Base-by-base conservation (phyloP, 345 rosid species). In the Euphorbia tirucalli region DNA sequence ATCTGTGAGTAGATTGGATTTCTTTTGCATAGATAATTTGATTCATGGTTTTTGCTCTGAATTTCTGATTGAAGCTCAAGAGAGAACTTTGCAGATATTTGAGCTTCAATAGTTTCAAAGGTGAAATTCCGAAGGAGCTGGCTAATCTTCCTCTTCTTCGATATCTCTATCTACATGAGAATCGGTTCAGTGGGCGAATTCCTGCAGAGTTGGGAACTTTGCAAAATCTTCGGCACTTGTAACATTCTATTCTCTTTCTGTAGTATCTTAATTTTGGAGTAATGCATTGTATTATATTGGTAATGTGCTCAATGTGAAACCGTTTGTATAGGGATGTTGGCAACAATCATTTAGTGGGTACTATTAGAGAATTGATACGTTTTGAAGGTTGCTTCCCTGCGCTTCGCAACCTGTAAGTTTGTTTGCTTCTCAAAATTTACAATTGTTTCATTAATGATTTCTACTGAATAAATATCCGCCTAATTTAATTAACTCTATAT, bases 51-150 rank as follows among this genome's bases (percentile, higher is more conserved):
- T 32, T 68, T 60, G 18, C 22, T 27, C 31, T 4, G 22, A 41
- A 8, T 62, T 24, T 27, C 31, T 7, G 18, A 41, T 14, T 62
- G 41, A 46, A 32, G 21, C 43, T 73, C 28, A 28, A 37, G 66
- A n/a, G 49, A n/a, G 9, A 66, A 22, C 1, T 39, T 72, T 80
- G 72, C 79, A 94, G 98, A 74, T 89, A 88, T 64, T 74, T 92
- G 89, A 94, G 98, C 86, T 94, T 94, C 86, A 94, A 92, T 73
- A 89, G 81, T 74, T 94, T 94, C 76, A 94, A 90, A 77, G 98
- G 97, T 50, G 96, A 90, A 83, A 94, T 94, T 71, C 97, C 96
- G 1, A 89, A 73, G 75, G 98, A 94, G 80, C 81, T 94, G 48
- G 97, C 97, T 37, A 84, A 79, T 72, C 91, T 94, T 72, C 96